Evolutionary conservation across 768 basidiomycete genomes (phyloP).

Genomic region (Boletus rubropictus): DNA sequence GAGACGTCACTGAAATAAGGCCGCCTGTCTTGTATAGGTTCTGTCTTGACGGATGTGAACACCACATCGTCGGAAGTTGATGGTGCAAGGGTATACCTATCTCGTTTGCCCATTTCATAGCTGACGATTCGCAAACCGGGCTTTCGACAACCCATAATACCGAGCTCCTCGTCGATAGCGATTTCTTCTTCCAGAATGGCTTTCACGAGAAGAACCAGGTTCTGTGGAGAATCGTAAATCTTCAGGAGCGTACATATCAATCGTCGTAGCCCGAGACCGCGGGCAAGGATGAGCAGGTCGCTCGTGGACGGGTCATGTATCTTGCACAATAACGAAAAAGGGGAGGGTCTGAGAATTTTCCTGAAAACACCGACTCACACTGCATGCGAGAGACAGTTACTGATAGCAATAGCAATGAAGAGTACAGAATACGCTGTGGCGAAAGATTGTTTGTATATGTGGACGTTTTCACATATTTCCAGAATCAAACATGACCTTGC

Average conservation of each 20-base stretch:
- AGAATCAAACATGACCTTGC: too few species aligned
- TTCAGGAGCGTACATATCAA: conserved; percentile 84
- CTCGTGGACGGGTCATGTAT: conserved; percentile 71
- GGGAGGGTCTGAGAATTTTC: too few species aligned
- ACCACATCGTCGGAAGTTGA: neutral
- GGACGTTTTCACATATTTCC: too few species aligned
- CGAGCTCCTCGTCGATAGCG: conserved; percentile 87
- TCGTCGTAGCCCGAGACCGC: conserved; percentile 83
- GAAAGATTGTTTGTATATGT: too few species aligned
- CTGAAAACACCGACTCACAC: too few species aligned
- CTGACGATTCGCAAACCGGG: conserved; percentile 80
- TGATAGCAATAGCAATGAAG: too few species aligned
- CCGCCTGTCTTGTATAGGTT: conserved; percentile 84
- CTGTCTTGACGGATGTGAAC: conserved; percentile 46
- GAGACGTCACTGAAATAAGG: conserved; percentile 85
- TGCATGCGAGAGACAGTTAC: too few species aligned
- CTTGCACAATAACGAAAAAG: too few species aligned
- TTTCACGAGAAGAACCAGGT: conserved; percentile 79
- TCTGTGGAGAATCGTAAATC: conserved; percentile 84
- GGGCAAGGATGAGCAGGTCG: conserved; percentile 74
- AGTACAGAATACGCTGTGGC: too few species aligned
- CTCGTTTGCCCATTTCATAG: conserved; percentile 74
- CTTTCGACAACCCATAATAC: conserved; percentile 83
- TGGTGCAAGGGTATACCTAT: conserved; percentile 51
- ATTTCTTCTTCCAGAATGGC: conserved; percentile 82